phyloP scores from a whole-genome alignment of 139 green algal genomes.

The Chlorella sp. region DNA sequence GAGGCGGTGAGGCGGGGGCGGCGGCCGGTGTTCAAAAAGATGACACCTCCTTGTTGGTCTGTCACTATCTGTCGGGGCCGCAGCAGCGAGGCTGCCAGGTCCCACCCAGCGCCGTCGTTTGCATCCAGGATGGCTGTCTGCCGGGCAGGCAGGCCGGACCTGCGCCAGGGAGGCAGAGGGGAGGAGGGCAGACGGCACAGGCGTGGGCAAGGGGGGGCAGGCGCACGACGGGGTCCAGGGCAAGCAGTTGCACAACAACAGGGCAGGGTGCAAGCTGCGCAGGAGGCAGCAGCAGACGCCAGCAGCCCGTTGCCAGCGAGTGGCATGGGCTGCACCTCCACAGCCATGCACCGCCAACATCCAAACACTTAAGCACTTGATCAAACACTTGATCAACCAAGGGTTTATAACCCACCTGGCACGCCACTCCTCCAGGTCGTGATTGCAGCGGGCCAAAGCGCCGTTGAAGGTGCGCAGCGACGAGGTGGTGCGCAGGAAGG shows the following conservation, averaged over 20 bases:
- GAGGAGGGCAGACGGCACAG: neutral
- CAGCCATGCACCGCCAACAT: neutral
- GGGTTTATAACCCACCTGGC: neutral
- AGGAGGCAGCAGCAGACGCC: neutral
- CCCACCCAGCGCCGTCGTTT: conserved; percentile 70
- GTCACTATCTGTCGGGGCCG: conserved; percentile 54
- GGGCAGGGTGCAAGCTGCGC: neutral
- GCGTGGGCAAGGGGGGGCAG: neutral
- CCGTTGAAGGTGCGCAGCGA: conserved; percentile 75
- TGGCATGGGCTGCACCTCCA: neutral
- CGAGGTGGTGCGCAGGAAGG: conserved; percentile 65
- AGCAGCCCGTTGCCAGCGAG: no score
- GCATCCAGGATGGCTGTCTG: conserved; percentile 83
- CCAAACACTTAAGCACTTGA: no score
- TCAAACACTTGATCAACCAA: neutral
- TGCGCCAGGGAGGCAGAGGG: neutral
- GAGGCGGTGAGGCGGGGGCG: conserved; percentile 49
- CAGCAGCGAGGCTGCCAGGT: conserved; percentile 69
- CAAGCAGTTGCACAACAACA: neutral
- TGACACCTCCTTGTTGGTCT: conserved; percentile 57
- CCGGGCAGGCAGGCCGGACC: conserved; percentile 46
- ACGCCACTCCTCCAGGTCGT: conserved; percentile 83
- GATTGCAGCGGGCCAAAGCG: conserved; percentile 55
- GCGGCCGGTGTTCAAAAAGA: conserved; percentile 55
- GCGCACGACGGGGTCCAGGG: no score